phyloP scores from a whole-genome alignment of 306 rosid species.

The Cicer chorassanicum region DNA sequence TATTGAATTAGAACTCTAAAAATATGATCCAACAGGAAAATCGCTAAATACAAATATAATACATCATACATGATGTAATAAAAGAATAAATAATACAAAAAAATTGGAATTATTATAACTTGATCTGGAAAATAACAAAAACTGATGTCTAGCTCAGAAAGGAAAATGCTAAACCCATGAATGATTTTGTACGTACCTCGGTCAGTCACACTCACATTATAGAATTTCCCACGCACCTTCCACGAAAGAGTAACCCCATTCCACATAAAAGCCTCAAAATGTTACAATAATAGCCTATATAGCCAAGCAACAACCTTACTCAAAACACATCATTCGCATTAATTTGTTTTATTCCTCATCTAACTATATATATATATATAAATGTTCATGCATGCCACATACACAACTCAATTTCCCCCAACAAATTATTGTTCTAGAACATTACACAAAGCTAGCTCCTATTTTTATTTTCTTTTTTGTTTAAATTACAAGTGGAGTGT shows the following conservation, averaged over 20 bases:
- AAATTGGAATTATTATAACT: background rate
- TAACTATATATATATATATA: conserved; percentile 47
- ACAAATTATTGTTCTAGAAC: background rate
- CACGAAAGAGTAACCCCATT: background rate
- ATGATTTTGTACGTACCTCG: background rate
- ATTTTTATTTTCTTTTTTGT: background rate
- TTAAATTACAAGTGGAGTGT: background rate
- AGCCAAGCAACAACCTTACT: conserved; percentile 15
- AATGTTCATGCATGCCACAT: background rate
- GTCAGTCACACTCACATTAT: conserved; percentile 1
- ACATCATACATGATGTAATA: too few relatives aligned
- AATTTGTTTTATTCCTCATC: conserved; percentile 9
- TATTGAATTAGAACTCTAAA: too few relatives aligned
- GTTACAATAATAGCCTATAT: background rate
- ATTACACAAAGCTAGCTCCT: background rate
- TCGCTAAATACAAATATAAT: too few relatives aligned
- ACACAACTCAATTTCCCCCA: background rate
- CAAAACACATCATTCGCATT: conserved; percentile 10
- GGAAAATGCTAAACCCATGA: conserved; percentile 3
- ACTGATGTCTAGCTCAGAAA: background rate
- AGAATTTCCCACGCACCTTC: conserved; percentile 27
- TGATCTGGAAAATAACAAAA: background rate
- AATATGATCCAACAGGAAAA: too few relatives aligned
- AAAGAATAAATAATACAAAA: background rate
- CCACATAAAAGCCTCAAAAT: background rate